These are phyloP conservation scores for Globisporangium megalacanthum DNA, from an alignment of 352 stramenopile species.

Conservation along the genomic window DNA sequence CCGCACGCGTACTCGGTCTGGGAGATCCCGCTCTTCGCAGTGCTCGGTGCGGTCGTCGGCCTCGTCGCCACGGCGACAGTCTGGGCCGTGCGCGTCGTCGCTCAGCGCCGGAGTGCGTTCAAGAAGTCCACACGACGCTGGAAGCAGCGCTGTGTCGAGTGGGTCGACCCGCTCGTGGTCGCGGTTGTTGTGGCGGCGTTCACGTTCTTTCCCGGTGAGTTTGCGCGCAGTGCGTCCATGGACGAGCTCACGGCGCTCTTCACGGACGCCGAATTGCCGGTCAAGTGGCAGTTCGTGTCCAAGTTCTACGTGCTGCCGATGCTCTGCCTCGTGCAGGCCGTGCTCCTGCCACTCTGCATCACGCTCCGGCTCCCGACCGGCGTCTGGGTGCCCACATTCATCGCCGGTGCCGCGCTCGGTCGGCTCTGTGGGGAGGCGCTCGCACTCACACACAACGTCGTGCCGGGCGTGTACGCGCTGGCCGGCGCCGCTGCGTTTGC, in stretches of 20 bases:
- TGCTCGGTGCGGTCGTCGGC: conserved; percentile 58
- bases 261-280: conserved; percentile 37
- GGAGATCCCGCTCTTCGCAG: conserved; percentile 66
- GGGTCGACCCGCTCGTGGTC: conserved; percentile 60
- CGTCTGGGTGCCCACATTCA: conserved; percentile 83
- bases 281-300: conserved; percentile 42
- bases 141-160: conserved; percentile 52
- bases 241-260: conserved; percentile 63
- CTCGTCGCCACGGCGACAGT: conserved; percentile 52
- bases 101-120: conserved; percentile 27
- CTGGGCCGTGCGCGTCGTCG: conserved; percentile 50
- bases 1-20: conserved; percentile 52
- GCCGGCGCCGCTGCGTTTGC: conserved; percentile 72
- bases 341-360: conserved; percentile 77
- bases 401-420: conserved; percentile 75
- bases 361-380: conserved; percentile 76
- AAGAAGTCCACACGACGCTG: conserved; percentile 35
- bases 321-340: conserved; percentile 42
- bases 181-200: conserved; percentile 56
- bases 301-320: conserved; percentile 61
- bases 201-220: conserved; percentile 71
- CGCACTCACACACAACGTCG: conserved; percentile 14
- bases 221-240: conserved; percentile 47
- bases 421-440: conserved; percentile 72
- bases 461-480: conserved; percentile 74